Conservation (phyloP, 73 alveolate species). For the Diophrys appendiculata region DNA sequence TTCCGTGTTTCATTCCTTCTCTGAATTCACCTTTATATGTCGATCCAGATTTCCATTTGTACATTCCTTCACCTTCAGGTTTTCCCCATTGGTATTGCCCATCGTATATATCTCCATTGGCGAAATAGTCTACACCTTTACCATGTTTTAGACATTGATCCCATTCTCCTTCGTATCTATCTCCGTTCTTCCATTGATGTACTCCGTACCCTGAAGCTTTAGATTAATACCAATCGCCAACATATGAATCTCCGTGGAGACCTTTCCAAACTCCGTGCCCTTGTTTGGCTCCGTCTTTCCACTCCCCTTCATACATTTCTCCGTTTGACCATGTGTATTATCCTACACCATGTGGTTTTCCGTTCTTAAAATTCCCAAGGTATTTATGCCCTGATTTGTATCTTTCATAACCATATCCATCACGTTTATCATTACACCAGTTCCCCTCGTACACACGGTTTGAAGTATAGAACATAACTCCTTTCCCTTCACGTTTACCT, state of each 20-base stretch:
- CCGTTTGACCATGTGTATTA: conserved; percentile 36
- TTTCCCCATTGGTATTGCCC: conserved; percentile 27
- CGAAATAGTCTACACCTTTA: conserved; percentile 19
- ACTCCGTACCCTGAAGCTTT: conserved; percentile 33
- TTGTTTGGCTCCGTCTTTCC: conserved; percentile 43
- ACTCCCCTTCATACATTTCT: conserved; percentile 52
- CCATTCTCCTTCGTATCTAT: conserved; percentile 35
- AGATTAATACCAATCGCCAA: conserved; percentile 51
- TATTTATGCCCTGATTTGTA: conserved; percentile 14
- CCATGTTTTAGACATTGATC: conserved; percentile 22
- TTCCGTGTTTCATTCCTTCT: conserved; percentile 23
- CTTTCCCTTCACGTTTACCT: conserved; percentile 30
- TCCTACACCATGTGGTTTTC: conserved; percentile 20
- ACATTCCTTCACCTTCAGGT: conserved; percentile 17
- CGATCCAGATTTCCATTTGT: conserved; percentile 18
- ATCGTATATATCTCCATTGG: conserved; percentile 16
- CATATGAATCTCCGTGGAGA: conserved; percentile 46
- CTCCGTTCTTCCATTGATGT: conserved; percentile 23
- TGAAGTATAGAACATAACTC: conserved; percentile 33
- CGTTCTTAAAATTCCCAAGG: conserved; percentile 1
- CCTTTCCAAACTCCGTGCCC: conserved; percentile 46
- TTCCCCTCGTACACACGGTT: conserved; percentile 64
- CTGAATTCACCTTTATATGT: conserved; percentile 17
- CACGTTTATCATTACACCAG: conserved; percentile 45
- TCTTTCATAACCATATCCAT: conserved; percentile 23